A percentile compares a stretch with the other conserved stretches of the same genome.
Evolutionary conservation across 2,329 filamentous ascomycete genomes (phyloP).

Genomic region (Cylindrodendrum hubeiense): DNA sequence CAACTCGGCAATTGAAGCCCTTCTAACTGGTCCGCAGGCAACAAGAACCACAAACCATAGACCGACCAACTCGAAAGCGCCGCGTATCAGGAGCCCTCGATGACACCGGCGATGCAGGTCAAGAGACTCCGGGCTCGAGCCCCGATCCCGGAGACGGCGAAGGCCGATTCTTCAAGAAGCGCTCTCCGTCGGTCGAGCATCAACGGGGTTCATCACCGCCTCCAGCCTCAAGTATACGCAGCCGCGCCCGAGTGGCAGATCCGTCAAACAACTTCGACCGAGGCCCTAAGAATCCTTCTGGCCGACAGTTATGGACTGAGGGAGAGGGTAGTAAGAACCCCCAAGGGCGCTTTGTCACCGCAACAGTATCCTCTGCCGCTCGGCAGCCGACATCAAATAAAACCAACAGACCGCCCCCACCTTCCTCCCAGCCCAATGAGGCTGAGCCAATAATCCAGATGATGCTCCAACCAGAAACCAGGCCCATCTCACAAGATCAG

Average conservation of each 20-base stretch:
- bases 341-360: not conserved
- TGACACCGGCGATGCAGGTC: not conserved
- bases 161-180: not conserved
- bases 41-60: not conserved
- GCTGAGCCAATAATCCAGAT: conserved; percentile 17
- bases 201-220: not conserved
- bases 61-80: conserved; percentile 5
- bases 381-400: conserved; percentile 12
- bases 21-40: not conserved
- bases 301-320: conserved; percentile 44
- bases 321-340: conserved; percentile 28
- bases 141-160: not conserved
- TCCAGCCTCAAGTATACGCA: not conserved
- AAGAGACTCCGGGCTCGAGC: not conserved
- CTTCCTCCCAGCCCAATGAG: conserved; percentile 69
- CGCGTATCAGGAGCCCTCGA: not conserved
- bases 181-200: conserved; percentile 10
- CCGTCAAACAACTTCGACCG: conserved; percentile 42
- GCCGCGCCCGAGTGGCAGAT: not conserved
- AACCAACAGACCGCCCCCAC: not conserved
- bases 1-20: not conserved
- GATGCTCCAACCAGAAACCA: conserved; percentile 54
- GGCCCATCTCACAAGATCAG: conserved; percentile 81
- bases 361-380: not conserved
- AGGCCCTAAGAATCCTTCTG: conserved; percentile 27